Evolutionary conservation across 1,139 yeast genomes (phyloP), one percentile per base, ranked within the genome.

Genomic region (Geotrichum restrictum): DNA sequence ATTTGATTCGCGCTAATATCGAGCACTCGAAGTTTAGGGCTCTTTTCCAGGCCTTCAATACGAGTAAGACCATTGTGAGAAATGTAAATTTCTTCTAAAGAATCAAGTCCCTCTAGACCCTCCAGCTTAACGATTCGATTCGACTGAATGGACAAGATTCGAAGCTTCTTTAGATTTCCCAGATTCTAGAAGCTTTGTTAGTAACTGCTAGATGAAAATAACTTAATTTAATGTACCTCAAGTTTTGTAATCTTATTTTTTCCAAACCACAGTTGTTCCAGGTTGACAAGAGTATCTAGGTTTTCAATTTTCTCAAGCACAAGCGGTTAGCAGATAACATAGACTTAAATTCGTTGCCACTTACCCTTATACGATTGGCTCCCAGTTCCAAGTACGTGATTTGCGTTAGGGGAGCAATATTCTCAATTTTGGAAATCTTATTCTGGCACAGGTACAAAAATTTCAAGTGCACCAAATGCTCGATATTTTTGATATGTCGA

Each of bases 231-330:
- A 8, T 39, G 14, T 22, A 44, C 47, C 47, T 85, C 79, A 44
- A 94, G 71, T 64, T 72, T 78, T 1, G 78, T 66, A 51, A 94
- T 88, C 57, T 80, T 78, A 68, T 94, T 94, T 65, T 91, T 89
- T 40, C 98, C 98, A 43, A 94, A 74, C 98, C 98, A 94, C 48
- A 94, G 73, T 67, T 91, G 88, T 58, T 81, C 80, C 50, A 94
- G 71, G 49, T 77, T 79, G 0, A 69, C 69, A 54, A 88, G 71
- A 1, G 65, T 62, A 14, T 77, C 77, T 62, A 91, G 68, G 48
- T 77, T 78, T 57, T 82, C 76, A 52, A 94, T 85, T 52, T 71
- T 66, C 47, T 43, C 3, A 3, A 19, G 29, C 29, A 24, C 29
- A 29, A 10, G 5, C n/a, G 27, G 14, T 13, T 6, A 31, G 34